Evolutionary conservation across 2,329 filamentous ascomycete species (phyloP).

Genomic region (Calycina herbarum): DNA sequence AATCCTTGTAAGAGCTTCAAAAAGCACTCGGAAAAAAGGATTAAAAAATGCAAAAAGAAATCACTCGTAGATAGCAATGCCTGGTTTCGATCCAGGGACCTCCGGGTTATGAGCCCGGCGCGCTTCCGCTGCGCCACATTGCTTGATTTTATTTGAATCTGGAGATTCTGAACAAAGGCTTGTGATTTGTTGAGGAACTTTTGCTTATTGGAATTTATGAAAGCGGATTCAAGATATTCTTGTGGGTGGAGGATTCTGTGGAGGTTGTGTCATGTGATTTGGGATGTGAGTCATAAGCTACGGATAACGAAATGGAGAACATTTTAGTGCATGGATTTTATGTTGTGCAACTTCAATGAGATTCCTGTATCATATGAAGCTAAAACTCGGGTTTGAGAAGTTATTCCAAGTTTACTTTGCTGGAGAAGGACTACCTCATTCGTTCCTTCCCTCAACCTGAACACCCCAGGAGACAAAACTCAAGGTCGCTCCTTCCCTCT

Average conservation of each 20-base stretch:
- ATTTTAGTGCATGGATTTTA: too few relatives aligned
- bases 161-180: neutral
- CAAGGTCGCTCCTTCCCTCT: too few relatives aligned
- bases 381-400: too few relatives aligned
- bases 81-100: conserved; percentile 41
- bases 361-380: too few relatives aligned
- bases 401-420: too few relatives aligned
- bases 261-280: too few relatives aligned
- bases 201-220: neutral
- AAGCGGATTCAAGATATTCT: too few relatives aligned
- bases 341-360: too few relatives aligned
- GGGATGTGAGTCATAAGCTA: neutral
- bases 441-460: too few relatives aligned
- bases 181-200: neutral
- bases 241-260: neutral
- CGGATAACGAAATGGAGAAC: neutral
- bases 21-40: neutral
- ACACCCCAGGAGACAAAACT: too few relatives aligned
- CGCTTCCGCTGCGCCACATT: conserved; percentile 42
- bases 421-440: too few relatives aligned
- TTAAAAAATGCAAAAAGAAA: conserved; percentile 4
- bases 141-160: conserved; percentile 25
- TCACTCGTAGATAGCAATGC: conserved; percentile 34
- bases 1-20: neutral
- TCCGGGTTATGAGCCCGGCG: conserved; percentile 43